Percentiles rank a stretch among this genome's conserved stretches.
These are phyloP conservation scores for Tausonia pullulans DNA, from an alignment of 1,284 basidiomycete species.

Conservation along the genomic window DNA sequence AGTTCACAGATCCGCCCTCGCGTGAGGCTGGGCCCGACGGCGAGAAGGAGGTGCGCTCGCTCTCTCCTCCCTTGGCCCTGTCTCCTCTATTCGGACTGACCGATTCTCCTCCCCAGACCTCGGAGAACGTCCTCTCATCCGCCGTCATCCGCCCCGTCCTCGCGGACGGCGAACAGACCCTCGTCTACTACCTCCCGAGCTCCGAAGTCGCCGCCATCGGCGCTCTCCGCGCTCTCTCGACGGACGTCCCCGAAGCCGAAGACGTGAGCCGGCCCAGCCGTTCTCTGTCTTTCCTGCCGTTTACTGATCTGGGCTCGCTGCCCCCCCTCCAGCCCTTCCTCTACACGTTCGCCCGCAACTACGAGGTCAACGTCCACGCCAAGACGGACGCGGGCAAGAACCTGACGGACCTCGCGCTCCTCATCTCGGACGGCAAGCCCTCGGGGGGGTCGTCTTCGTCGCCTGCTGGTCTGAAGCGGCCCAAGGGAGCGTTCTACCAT, in stretches of 20 bases:
- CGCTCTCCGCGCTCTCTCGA: slow-evolving; percentile 12
- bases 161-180: slow-evolving; percentile 70
- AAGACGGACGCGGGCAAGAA: slow-evolving; percentile 8
- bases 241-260: slow-evolving; percentile 21
- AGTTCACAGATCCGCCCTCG: slow-evolving; percentile 70
- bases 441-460: not conserved
- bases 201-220: not conserved
- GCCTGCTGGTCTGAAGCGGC: slow-evolving; percentile 25
- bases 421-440: slow-evolving; percentile 47
- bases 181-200: slow-evolving; percentile 79
- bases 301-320: slow-evolving; percentile 9
- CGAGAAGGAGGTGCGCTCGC: slow-evolving; percentile 33
- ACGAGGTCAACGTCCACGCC: slow-evolving; percentile 27
- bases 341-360: slow-evolving; percentile 30
- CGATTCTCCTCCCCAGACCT: slow-evolving; percentile 38
- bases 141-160: slow-evolving; percentile 70
- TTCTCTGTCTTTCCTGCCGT: not conserved
- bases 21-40: slow-evolving; percentile 54
- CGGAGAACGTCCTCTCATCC: slow-evolving; percentile 46
- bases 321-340: slow-evolving; percentile 7
- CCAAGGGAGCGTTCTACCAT: slow-evolving; percentile 67
- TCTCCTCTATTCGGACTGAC: not conserved
- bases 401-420: slow-evolving; percentile 63
- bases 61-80: not conserved
- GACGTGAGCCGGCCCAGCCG: slow-evolving; percentile 18